Conservation (phyloP, 768 basidiomycete genomes). For the Cubamyces lactineus region DNA sequence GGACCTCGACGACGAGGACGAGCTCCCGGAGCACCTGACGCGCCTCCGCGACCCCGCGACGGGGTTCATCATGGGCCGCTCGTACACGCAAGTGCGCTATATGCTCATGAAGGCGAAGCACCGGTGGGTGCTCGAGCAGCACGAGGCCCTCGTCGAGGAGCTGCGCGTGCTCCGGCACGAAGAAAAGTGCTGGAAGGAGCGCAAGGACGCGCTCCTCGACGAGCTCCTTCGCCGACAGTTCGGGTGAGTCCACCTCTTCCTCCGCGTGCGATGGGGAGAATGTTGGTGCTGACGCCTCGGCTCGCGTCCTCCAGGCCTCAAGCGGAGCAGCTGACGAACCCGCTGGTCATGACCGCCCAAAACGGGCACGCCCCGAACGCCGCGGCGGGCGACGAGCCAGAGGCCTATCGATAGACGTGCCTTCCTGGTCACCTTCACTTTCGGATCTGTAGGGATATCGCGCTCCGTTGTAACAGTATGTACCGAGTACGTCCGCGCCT, state of each 20-base stretch:
- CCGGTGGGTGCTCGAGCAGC: slow-evolving; percentile 66
- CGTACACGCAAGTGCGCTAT: slow-evolving; percentile 75
- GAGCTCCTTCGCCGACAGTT: slow-evolving; percentile 51
- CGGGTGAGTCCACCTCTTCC: slow-evolving; percentile 44
- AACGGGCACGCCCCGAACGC: slow-evolving; percentile 19
- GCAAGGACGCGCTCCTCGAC: slow-evolving; percentile 67
- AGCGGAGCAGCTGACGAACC: slow-evolving; percentile 29
- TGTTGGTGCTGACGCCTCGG: neutral
- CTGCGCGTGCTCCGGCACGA: slow-evolving; percentile 58
- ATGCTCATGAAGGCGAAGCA: slow-evolving; percentile 78
- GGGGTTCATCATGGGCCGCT: slow-evolving; percentile 67
- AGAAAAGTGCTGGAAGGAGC: slow-evolving; percentile 52
- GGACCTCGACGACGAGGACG: slow-evolving; percentile 41
- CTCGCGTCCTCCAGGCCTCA: slow-evolving; percentile 15
- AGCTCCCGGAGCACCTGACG: slow-evolving; percentile 57
- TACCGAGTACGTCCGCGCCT: slow-evolving; percentile 1
- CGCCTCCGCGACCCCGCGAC: slow-evolving; percentile 57
- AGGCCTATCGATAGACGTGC: slow-evolving; percentile 2
- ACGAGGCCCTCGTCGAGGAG: slow-evolving; percentile 67
- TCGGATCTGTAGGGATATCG: neutral
- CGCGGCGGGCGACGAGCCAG: slow-evolving; percentile 10
- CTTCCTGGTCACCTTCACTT: neutral
- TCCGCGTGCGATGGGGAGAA: neutral
- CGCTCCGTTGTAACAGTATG: slow-evolving; percentile 11
- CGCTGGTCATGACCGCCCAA: slow-evolving; percentile 27